Percentiles rank a stretch among this genome's conserved stretches.
Evolutionary conservation across 1,284 basidiomycete genomes (phyloP).

Genomic region (Sporisorium reilianum): DNA sequence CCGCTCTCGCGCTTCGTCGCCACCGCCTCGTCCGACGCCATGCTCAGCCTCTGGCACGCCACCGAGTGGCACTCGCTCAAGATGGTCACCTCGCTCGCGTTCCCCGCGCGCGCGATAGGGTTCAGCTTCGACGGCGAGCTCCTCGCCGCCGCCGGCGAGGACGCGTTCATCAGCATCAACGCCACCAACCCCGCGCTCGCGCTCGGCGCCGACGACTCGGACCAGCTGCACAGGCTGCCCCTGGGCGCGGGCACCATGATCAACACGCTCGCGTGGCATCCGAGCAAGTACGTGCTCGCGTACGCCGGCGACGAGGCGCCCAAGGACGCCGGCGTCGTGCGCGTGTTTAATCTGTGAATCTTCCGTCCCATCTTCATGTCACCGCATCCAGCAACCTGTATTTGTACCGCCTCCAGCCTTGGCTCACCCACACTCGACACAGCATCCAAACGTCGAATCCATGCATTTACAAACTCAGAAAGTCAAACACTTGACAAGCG

Average conservation of each 20-base stretch:
- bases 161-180: slow-evolving; percentile 50
- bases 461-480: slow-evolving; percentile 20
- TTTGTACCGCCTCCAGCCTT: slow-evolving; percentile 1
- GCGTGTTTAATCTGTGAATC: slow-evolving; percentile 27
- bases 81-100: slow-evolving; percentile 44
- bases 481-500: slow-evolving; percentile 43
- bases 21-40: slow-evolving; percentile 55
- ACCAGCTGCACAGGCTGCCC: slow-evolving; percentile 42
- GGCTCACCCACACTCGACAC: neutral
- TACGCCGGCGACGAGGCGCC: slow-evolving; percentile 57
- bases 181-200: slow-evolving; percentile 4
- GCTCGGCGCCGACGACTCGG: neutral
- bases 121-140: slow-evolving; percentile 66
- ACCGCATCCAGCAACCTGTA: slow-evolving; percentile 7
- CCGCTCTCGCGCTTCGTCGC: slow-evolving; percentile 54
- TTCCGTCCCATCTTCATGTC: no score
- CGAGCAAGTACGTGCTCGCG: slow-evolving; percentile 51
- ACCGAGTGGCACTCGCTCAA: slow-evolving; percentile 42
- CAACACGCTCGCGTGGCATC: slow-evolving; percentile 60
- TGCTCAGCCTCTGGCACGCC: slow-evolving; percentile 53
- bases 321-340: slow-evolving; percentile 24
- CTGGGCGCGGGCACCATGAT: slow-evolving; percentile 28
- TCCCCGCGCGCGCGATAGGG: slow-evolving; percentile 54
- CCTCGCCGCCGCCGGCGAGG: slow-evolving; percentile 62
- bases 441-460: neutral